Conservation (phyloP, 495 filamentous ascomycete genomes). For the Venustampulla echinocandica region DNA sequence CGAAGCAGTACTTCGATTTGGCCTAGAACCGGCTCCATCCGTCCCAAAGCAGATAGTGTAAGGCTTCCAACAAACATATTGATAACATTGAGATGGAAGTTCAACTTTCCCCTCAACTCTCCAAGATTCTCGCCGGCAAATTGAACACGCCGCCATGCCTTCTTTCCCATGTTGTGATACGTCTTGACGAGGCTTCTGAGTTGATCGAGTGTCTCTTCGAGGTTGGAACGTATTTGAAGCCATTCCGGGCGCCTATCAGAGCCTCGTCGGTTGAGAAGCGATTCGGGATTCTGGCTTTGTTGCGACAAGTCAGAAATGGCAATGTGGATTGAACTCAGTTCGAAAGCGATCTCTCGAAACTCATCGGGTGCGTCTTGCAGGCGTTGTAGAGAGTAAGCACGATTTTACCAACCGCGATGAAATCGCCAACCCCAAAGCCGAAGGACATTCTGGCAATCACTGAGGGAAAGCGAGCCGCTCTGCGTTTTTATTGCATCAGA, state of each 20-base stretch:
- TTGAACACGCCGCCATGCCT: background rate
- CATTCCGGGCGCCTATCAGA: background rate
- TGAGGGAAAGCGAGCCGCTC: no score
- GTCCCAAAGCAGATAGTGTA: background rate
- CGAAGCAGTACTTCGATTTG: background rate
- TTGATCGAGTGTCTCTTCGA: background rate
- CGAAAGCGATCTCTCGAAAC: background rate
- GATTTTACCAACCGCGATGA: conserved; percentile 3
- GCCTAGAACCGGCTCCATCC: conserved; percentile 8
- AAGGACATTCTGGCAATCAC: conserved; percentile 2
- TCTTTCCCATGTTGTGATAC: conserved; percentile 6
- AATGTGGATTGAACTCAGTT: conserved; percentile 3
- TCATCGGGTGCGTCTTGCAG: conserved; percentile 4
- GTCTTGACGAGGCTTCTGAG: background rate
- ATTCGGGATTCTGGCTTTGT: background rate
- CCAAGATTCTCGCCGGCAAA: background rate
- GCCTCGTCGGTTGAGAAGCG: background rate
- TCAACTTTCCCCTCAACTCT: background rate
- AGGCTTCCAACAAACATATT: conserved; percentile 4
- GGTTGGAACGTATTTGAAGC: background rate
- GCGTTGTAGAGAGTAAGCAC: background rate
- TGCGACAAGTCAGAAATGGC: background rate
- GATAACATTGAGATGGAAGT: background rate
- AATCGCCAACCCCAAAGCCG: conserved; percentile 4
- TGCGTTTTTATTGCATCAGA: no score